Conservation (phyloP, 352 stramenopile genomes). For the Globisporangium cystogenes region DNA sequence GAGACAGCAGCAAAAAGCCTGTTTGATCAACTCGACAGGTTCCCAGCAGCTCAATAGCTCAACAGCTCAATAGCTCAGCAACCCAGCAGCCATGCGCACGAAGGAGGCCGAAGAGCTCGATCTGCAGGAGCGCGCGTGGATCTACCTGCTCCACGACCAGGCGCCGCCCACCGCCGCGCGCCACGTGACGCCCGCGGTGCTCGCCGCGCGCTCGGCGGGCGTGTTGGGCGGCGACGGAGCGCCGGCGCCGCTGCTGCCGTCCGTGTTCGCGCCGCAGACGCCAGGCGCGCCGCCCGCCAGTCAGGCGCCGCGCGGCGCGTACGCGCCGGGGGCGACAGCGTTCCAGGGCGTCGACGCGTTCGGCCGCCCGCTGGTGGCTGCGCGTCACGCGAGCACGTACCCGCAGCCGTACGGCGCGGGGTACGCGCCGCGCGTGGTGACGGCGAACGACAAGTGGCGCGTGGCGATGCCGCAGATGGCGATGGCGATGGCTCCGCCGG, state of each 20-base stretch:
- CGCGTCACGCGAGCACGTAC: constrained; percentile 4
- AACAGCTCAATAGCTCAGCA: too few species aligned
- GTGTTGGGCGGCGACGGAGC: constrained; percentile 8
- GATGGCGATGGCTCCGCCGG: not conserved
- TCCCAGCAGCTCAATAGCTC: too few species aligned
- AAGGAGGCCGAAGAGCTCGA: constrained; percentile 14
- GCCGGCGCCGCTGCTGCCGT: constrained; percentile 8
- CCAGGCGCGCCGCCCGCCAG: not conserved
- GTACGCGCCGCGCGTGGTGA: constrained; percentile 1
- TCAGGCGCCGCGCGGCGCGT: not conserved
- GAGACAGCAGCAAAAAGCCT: too few species aligned
- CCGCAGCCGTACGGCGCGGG: not conserved
- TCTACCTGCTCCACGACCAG: constrained; percentile 17
- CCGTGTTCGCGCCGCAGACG: constrained; percentile 2
- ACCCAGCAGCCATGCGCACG: constrained; percentile 11
- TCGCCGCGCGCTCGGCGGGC: constrained; percentile 9
- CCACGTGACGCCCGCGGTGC: constrained; percentile 12
- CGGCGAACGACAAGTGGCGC: constrained; percentile 14
- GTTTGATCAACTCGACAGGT: too few species aligned
- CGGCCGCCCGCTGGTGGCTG: constrained; percentile 2
- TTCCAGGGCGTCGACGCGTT: constrained; percentile 9
- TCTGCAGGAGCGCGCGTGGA: constrained; percentile 14
- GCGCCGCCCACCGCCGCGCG: constrained; percentile 7
- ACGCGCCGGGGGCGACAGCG: not conserved
- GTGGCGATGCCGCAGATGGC: not conserved